Evolutionary conservation across 345 rosid genomes (phyloP), one percentile per base, ranked within the genome.

Genomic region (Nephelium lappaceum): DNA sequence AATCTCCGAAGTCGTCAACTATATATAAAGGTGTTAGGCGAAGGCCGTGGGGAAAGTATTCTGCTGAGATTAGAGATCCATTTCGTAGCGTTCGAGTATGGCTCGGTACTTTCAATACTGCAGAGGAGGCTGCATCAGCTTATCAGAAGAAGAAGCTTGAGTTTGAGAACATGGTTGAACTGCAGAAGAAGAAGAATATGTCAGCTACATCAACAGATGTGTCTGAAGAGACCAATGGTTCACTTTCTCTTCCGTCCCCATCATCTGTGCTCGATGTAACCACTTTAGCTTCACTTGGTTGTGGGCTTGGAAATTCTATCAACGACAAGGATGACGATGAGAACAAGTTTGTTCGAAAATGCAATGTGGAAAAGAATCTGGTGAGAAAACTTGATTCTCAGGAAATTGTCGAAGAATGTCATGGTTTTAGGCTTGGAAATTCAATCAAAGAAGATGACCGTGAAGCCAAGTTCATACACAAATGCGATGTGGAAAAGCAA

Each of bases 31-130:
- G 93, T 23, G 93, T 88, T 9, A 77, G 91, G 31, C 71, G 78
- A 77, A 85, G 90, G 81, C 86, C 89, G 3, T 86, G 90, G 91
- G 89, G 90, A 15, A 88, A 84, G 57, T 88, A 62, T 69, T 82
- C 88, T 0, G 87, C 89, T 0, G 93, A 90, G 79, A 88, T 88
- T 45, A 71, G 91, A 55, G 89, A 90, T 71, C 90, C 93, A 6
- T 82, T 85, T 75, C 69, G 43, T 2, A 75, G 84, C 60, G n/a
- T 57, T 18, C 83, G 90, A 8, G 8, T 85, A 27, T 90, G 93
- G 90, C 93, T 90, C 15, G 93, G 91, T 36, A 90, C 91, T 39
- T 86, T 49, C 25, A 1, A n/a, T 4, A 88, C 89, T 5, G 90
- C 84, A 5, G 89, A 88, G 67, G 91, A 90, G 75, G 91, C 91